Evolutionary conservation across 2,329 filamentous ascomycete genomes (phyloP), one percentile per base, ranked within the genome.

Genomic region (Pseudocercospora fuligena): DNA sequence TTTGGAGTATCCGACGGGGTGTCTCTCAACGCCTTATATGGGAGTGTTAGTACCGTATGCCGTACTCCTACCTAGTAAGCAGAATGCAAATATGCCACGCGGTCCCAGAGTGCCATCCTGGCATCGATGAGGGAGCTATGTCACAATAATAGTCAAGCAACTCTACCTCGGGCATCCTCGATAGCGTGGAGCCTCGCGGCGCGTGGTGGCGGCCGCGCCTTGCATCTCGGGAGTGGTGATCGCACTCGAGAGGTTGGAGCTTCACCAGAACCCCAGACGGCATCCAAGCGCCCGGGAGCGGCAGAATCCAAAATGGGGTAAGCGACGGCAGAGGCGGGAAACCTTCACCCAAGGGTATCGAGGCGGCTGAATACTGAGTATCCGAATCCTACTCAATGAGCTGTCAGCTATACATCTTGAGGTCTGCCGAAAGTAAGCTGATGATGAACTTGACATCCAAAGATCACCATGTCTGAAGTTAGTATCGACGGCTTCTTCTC

Each of bases 401-500:
- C 23, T 25, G 4, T 56, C 23, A 31, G 16, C 25, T 31, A 56
- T 31, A 56, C 23, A 56, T 54, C 40, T 29, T 12, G 46, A 36
- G 19, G 47, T 51, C 19, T 40, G 63, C 25, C 36, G 25, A 57
- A 16, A 21, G 11, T 19, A 46, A 43, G 25, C 46, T 31, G 25
- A 27, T 40, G 47, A 31, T 40, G 43, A 27, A 27, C 8, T n/a
- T 33, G 31, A 60, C 14, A 14, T n/a, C 16, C 21, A 27, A 43
- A 43, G 6, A 60, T 40, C n/a, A 67, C n/a, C 27, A 73, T 73
- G 72, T 72, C 86, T 49, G 90, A 92, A 75, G 85, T 89, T 67
- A 82, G 89, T 64, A 84, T 93, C 65, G 74, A 86, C 43, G 88
- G 93, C 78, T 94, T 93, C 79, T 95, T 95, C 84, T 93, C 90